phyloP scores from a whole-genome alignment of 371 early-diverging fungal species.

The Mortierella polycephala region DNA sequence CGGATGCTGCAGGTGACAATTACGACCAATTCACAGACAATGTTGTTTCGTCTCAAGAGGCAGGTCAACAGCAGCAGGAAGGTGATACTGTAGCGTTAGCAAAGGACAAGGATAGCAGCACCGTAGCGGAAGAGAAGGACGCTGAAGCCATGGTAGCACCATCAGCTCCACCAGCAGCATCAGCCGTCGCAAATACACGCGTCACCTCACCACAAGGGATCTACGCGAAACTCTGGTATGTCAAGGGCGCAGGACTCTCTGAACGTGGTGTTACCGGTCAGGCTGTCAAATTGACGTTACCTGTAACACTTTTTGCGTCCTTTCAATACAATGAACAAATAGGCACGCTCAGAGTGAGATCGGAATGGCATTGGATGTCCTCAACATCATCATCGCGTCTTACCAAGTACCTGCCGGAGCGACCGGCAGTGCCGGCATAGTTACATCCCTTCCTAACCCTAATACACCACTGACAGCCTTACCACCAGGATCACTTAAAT shows the following conservation, averaged over 20 bases:
- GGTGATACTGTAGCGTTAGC: conserved; percentile 12
- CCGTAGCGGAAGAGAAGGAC: conserved; percentile 2
- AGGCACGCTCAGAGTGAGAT: conserved; percentile 80
- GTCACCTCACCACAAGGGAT: conserved; percentile 43
- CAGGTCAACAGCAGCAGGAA: conserved; percentile 20
- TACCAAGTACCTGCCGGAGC: conserved; percentile 55
- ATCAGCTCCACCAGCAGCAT: conserved; percentile 6
- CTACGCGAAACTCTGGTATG: conserved; percentile 47
- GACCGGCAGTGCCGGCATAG: conserved; percentile 13
- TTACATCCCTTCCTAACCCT: conserved; percentile 6
- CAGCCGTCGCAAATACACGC: conserved; percentile 16
- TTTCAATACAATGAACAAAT: not conserved
- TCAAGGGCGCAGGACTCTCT: too few relatives aligned
- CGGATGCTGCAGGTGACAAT: conserved; percentile 66
- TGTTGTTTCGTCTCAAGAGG: conserved; percentile 14
- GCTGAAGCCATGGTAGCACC: conserved; percentile 9
- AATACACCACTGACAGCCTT: conserved; percentile 33
- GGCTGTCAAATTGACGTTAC: too few relatives aligned
- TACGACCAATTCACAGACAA: conserved; percentile 62
- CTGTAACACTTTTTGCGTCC: not conserved
- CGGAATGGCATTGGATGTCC: conserved; percentile 78
- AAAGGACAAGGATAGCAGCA: conserved; percentile 10
- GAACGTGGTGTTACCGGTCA: too few relatives aligned
- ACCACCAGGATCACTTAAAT: conserved; percentile 64
- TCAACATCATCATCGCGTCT: conserved; percentile 70